Evolutionary conservation across 2,329 filamentous ascomycete species (phyloP).

Genomic region (Aspergillus fumigatiaffinis): DNA sequence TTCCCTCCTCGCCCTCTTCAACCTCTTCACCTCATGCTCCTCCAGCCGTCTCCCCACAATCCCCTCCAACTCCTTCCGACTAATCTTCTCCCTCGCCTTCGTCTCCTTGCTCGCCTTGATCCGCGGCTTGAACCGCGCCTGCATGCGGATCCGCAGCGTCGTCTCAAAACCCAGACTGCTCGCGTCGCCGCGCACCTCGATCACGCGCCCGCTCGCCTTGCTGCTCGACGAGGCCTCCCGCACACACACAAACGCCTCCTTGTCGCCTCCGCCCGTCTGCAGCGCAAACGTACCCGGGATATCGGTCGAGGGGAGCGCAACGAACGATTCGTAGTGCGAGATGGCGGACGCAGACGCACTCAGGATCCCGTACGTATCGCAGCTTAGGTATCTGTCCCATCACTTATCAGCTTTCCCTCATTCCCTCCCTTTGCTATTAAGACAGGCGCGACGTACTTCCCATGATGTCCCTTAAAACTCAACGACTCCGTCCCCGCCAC

Average conservation of each 20-base stretch:
- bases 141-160: conserved; percentile 81
- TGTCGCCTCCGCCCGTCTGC: conserved; percentile 57
- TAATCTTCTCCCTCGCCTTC: conserved; percentile 80
- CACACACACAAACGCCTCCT: conserved; percentile 65
- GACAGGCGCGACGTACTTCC: conserved; percentile 53
- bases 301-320: conserved; percentile 58
- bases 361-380: conserved; percentile 76
- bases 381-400: conserved; percentile 67
- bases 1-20: conserved; percentile 79
- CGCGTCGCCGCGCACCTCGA: conserved; percentile 74
- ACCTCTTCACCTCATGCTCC: conserved; percentile 77
- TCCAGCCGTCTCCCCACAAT: conserved; percentile 71
- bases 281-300: conserved; percentile 69
- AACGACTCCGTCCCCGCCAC: conserved; percentile 77
- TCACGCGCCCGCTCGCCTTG: conserved; percentile 45
- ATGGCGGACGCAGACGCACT: conserved; percentile 77
- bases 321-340: conserved; percentile 77
- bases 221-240: conserved; percentile 45
- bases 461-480: conserved; percentile 87
- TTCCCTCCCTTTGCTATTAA: neutral
- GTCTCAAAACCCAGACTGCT: conserved; percentile 64
- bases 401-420: neutral
- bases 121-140: conserved; percentile 86
- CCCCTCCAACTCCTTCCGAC: conserved; percentile 76
- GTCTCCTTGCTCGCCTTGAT: conserved; percentile 76